Base-by-base conservation (phyloP, 139 green algal genomes). In the Raphidocelis subcapitata region DNA sequence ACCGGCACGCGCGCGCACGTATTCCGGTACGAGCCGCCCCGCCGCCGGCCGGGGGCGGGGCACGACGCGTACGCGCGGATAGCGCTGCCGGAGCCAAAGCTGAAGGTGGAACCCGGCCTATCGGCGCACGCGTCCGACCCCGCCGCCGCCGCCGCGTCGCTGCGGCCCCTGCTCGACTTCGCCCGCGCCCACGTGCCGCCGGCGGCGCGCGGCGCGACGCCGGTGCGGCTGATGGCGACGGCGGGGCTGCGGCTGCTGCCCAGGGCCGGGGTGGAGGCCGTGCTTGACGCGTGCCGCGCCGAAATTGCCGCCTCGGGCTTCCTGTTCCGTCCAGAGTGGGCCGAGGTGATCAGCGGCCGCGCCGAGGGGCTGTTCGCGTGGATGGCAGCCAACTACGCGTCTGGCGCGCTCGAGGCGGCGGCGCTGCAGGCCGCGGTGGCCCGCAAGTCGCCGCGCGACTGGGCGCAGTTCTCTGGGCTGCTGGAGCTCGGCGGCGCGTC, bases 401-500 rank as follows among this genome's bases (percentile, higher is more conserved):
- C 79, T 3, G 83, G 83, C 2, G 44, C 54, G 23, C 54, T 88
- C 55, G 79, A 88, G 83, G 79, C 73, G 67, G n/a, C 15, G 46
- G 36, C 51, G 64, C 44, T 3, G 44, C 47, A 20, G 65, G 18
- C 12, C 14, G 65, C 49, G 54, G 54, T 29, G 54, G 54, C 23
- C 12, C 54, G 23, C 24, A 29, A 33, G 54, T 28, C 54, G 54
- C 24, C 54, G 54, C 24, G 24, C 24, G 54, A 28, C 24, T 28
- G 24, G 54, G 54, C 10, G 54, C 5, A 61, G 54, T 79, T 74
- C 55, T 77, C 65, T 41, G 72, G 72, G 0, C 74, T 89, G 32
- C 47, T 89, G 36, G 84, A 89, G 64, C 71, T 89, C 72, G 84
- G 84, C 1, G 84, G 84, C 8, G 84, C 84, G 41, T 81, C 67